A percentile compares a stretch with the other conserved stretches of the same genome.
phyloP scores from a whole-genome alignment of 495 filamentous ascomycete genomes.

The Echria macrotheca region DNA sequence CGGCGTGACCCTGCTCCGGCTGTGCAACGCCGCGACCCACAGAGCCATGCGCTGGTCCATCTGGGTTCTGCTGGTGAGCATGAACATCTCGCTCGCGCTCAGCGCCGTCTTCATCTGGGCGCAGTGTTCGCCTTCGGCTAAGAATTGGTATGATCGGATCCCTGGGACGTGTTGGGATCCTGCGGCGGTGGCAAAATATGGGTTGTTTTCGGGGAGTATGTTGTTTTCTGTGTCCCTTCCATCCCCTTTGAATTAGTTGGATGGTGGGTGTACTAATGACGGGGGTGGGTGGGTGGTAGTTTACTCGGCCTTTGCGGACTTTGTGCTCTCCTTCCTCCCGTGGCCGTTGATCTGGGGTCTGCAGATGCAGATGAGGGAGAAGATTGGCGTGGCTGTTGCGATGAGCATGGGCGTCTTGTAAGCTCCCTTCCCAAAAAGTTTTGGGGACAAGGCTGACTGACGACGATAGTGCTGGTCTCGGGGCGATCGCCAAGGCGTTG shows the following conservation, averaged over 20 bases:
- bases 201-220: conserved; percentile 7
- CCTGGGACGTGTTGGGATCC: conserved; percentile 4
- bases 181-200: conserved; percentile 2
- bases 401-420: conserved; percentile 6
- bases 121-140: conserved; percentile 13
- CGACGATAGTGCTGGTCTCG: conserved; percentile 14
- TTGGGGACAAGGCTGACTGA: neutral
- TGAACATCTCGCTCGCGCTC: conserved; percentile 12
- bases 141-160: conserved; percentile 4
- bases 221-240: neutral
- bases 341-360: neutral
- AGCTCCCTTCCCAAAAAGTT: neutral
- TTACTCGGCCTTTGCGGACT: neutral
- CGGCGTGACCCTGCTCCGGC: conserved; percentile 17
- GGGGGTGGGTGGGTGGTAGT: neutral
- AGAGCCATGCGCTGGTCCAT: conserved; percentile 6
- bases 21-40: conserved; percentile 13
- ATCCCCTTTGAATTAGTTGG: neutral
- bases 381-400: too few species aligned
- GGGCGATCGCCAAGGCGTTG: conserved; percentile 17
- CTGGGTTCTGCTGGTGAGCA: conserved; percentile 11
- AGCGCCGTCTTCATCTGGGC: conserved; percentile 13
- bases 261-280: neutral
- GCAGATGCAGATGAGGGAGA: neutral
- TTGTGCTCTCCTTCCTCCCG: neutral